Percentiles rank a stretch among this genome's conserved stretches.
Conservation (phyloP, 176 grass and related monocot species). For the Cenchrus fungigraminus region DNA sequence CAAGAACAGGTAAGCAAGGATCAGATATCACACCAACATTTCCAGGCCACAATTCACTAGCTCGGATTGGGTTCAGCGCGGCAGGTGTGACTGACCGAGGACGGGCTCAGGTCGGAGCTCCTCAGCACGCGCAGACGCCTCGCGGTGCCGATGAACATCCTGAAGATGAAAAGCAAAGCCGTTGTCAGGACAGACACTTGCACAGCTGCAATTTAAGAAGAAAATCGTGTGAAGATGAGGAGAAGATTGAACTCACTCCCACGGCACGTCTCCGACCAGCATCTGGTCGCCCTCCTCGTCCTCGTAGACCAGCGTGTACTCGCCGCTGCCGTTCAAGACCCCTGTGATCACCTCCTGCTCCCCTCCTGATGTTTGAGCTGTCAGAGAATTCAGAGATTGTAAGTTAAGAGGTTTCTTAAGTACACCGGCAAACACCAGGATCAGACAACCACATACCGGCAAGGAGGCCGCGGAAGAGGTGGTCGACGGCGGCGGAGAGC, state of each 20-base stretch:
- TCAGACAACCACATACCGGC: constrained; percentile 34
- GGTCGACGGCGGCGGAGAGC: constrained; percentile 72
- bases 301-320: constrained; percentile 89
- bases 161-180: constrained; percentile 28
- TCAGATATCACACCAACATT: constrained; percentile 35
- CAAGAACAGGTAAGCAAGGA: not conserved
- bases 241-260: constrained; percentile 60
- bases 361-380: constrained; percentile 51
- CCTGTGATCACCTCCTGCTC: constrained; percentile 33
- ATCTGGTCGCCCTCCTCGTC: constrained; percentile 88
- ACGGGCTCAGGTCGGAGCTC: constrained; percentile 66
- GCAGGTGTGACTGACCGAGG: constrained; percentile 43
- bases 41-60: not conserved
- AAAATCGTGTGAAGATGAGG: not conserved
- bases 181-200: not conserved
- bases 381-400: not conserved
- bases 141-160: constrained; percentile 75
- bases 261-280: constrained; percentile 91
- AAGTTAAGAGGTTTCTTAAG: not conserved
- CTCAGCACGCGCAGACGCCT: constrained; percentile 81
- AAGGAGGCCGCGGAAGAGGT: constrained; percentile 77
- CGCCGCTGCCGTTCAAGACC: constrained; percentile 64
- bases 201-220: not conserved
- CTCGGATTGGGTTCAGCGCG: not conserved
- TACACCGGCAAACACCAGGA: not conserved